A percentile compares a stretch with the other conserved stretches of the same genome.
Conservation (phyloP, 2,329 filamentous ascomycete genomes). For the Colletotrichum navitas region DNA sequence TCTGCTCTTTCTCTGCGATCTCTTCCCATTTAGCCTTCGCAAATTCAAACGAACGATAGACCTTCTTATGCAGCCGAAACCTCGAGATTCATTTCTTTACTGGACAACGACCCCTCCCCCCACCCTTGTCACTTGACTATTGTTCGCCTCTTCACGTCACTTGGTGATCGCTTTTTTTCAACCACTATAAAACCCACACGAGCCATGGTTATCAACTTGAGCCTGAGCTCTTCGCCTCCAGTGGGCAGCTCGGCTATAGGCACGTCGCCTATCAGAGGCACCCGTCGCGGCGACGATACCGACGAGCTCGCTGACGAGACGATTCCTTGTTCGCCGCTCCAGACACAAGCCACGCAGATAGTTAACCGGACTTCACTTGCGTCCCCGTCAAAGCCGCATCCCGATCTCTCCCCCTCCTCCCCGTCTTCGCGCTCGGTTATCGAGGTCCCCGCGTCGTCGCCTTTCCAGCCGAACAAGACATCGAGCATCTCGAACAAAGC, state of each 20-base stretch:
- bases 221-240: constrained; percentile 36
- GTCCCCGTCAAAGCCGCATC: constrained; percentile 43
- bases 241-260: constrained; percentile 7
- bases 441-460: constrained; percentile 92
- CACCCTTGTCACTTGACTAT: constrained; percentile 16
- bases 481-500: constrained; percentile 27
- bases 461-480: constrained; percentile 60
- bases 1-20: constrained; percentile 9
- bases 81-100: background rate
- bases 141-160: constrained; percentile 6
- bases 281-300: constrained; percentile 51
- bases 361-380: constrained; percentile 55
- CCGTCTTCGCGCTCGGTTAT: constrained; percentile 64
- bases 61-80: background rate
- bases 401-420: constrained; percentile 52
- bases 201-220: constrained; percentile 27
- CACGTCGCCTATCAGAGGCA: constrained; percentile 19
- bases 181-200: background rate
- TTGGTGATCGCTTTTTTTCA: background rate
- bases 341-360: constrained; percentile 64
- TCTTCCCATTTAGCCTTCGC: background rate
- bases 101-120: background rate
- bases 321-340: constrained; percentile 58
- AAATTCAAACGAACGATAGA: background rate
- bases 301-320: constrained; percentile 62